Evolutionary conservation across 306 rosid species (phyloP).

Genomic region (Cyclanthera cordifolia): DNA sequence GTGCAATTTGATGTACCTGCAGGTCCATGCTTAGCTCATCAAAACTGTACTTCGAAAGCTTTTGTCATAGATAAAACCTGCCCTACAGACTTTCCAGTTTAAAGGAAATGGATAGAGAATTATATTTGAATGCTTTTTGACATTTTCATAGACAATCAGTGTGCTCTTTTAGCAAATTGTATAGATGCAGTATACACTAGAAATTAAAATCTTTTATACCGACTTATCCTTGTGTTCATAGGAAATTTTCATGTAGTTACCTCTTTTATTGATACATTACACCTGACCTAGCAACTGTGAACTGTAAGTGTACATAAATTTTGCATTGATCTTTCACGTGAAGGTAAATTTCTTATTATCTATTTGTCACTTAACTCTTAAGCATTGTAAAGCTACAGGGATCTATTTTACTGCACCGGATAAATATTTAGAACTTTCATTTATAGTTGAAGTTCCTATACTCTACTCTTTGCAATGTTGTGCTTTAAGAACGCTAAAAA

Average conservation of each 20-base stretch:
- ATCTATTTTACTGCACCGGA: not conserved
- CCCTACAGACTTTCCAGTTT: too few relatives aligned
- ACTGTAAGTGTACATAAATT: not conserved
- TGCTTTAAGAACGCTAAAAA: not conserved
- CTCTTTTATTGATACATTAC: not conserved
- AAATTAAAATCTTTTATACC: not conserved
- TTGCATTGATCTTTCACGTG: not conserved
- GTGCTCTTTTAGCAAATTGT: not conserved
- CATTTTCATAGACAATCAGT: not conserved
- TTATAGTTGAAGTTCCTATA: not conserved
- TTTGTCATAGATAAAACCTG: not conserved
- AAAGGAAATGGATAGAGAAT: not conserved
- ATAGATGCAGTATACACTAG: not conserved
- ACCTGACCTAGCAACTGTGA: not conserved
- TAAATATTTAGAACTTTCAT: not conserved
- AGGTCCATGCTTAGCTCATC: conserved; percentile 19
- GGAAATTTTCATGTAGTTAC: not conserved
- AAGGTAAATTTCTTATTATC: not conserved
- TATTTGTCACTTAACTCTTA: not conserved
- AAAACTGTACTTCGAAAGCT: conserved; percentile 6
- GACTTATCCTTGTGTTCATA: not conserved
- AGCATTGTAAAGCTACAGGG: not conserved
- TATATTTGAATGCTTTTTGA: not conserved
- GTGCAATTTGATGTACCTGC: conserved; percentile 96
- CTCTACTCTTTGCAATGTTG: not conserved